Conservation (phyloP, 352 stramenopile species). For the Pythium dissotocum region DNA sequence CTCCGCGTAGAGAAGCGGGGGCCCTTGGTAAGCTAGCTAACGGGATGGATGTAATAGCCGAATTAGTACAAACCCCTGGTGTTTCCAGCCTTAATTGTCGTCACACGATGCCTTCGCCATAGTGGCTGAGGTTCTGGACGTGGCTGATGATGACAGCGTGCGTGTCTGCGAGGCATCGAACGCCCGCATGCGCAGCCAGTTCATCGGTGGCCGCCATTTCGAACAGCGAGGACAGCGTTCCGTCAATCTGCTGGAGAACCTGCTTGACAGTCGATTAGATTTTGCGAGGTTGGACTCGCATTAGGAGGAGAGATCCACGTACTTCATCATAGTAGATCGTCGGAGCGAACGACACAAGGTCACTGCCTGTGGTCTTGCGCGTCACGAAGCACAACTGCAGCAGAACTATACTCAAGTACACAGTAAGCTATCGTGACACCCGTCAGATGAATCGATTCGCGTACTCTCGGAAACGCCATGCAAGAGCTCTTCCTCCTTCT, state of each 20-base stretch:
- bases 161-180: conserved; percentile 9
- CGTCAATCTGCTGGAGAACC: conserved; percentile 15
- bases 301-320: not conserved
- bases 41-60: conserved; percentile 22
- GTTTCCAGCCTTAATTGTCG: not conserved
- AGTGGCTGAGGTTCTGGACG: not conserved
- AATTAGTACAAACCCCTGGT: conserved; percentile 15
- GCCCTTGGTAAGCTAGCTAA: conserved; percentile 16
- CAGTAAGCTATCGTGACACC: not conserved
- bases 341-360: not conserved
- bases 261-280: not conserved
- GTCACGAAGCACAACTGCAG: conserved; percentile 17
- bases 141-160: conserved; percentile 8
- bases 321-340: conserved; percentile 12
- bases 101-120: not conserved
- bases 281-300: not conserved
- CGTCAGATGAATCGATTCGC: not conserved
- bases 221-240: not conserved
- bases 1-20: conserved; percentile 24
- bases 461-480: conserved; percentile 14
- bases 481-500: not conserved
- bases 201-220: conserved; percentile 12
- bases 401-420: not conserved
- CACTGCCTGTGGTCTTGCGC: not conserved
- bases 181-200: conserved; percentile 9